Evolutionary conservation across 2,329 filamentous ascomycete species (phyloP).

Genomic region (Cladosporium sp.): DNA sequence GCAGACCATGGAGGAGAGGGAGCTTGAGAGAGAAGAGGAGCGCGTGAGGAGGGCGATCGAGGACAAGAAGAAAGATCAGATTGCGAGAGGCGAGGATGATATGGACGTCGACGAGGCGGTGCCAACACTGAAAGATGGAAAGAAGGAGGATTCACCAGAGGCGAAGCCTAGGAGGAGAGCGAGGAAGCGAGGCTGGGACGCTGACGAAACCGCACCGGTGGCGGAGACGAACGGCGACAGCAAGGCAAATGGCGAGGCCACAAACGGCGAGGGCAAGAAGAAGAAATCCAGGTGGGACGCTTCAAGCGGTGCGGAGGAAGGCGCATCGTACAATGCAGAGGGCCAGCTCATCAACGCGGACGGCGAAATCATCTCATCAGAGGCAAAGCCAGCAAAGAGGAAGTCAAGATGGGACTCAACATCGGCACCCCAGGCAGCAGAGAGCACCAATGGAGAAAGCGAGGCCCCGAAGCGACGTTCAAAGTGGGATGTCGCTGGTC

Average conservation of each 20-base stretch:
- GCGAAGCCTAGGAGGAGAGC: constrained; percentile 65
- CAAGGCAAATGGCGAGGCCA: constrained; percentile 35
- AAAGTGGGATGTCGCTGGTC: constrained; percentile 87
- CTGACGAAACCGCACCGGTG: constrained; percentile 43
- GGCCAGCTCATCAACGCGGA: constrained; percentile 19
- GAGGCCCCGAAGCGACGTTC: constrained; percentile 70
- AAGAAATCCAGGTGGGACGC: constrained; percentile 96
- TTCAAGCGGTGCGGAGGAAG: constrained; percentile 41
- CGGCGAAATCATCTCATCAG: constrained; percentile 30
- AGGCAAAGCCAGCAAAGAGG: constrained; percentile 49
- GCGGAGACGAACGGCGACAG: constrained; percentile 59
- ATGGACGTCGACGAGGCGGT: constrained; percentile 59
- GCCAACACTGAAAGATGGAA: constrained; percentile 65
- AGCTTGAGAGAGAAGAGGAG: constrained; percentile 90
- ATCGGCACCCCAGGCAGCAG: constrained; percentile 46
- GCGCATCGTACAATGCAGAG: constrained; percentile 35
- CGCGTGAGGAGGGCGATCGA: constrained; percentile 75
- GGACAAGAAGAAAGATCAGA: constrained; percentile 64
- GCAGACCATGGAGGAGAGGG: constrained; percentile 83
- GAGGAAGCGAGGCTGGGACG: constrained; percentile 47
- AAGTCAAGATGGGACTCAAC: constrained; percentile 86
- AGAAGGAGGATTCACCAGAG: constrained; percentile 25
- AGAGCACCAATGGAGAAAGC: constrained; percentile 42
- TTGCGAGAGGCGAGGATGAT: constrained; percentile 66
- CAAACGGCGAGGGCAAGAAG: constrained; percentile 59